These are phyloP conservation scores for Trichaptum fuscoviolaceum DNA, from an alignment of 768 basidiomycete species.

Conservation along the genomic window DNA sequence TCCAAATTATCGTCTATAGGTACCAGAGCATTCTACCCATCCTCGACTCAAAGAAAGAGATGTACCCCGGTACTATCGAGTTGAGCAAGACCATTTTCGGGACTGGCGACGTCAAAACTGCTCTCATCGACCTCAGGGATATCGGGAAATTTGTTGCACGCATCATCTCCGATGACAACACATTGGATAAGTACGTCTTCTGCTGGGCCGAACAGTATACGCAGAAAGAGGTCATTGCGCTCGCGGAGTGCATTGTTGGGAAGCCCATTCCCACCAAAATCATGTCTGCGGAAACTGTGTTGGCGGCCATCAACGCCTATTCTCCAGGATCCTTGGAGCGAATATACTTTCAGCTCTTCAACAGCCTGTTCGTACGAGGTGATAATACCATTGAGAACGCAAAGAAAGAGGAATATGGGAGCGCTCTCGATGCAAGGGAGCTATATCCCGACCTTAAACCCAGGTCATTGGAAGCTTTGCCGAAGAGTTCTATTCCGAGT, in stretches of 20 bases:
- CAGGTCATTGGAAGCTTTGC: slow-evolving; percentile 19
- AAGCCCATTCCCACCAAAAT: not conserved
- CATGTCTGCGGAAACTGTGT: not conserved
- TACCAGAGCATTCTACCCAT: not conserved
- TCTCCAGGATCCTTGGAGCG: not conserved
- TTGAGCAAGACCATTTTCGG: slow-evolving; percentile 12
- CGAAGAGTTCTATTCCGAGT: slow-evolving; percentile 16
- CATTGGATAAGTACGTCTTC: slow-evolving; percentile 26
- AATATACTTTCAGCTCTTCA: not conserved
- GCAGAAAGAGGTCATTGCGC: slow-evolving; percentile 15
- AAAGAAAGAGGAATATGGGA: slow-evolving; percentile 13
- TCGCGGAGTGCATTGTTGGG: not conserved
- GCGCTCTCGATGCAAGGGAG: slow-evolving; percentile 24
- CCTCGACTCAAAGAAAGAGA: not conserved
- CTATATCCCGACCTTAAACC: slow-evolving; percentile 24
- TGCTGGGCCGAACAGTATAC: slow-evolving; percentile 23
- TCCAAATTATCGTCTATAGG: not conserved
- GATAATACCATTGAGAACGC: slow-evolving; percentile 26
- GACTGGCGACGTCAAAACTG: slow-evolving; percentile 15
- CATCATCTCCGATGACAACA: slow-evolving; percentile 27
- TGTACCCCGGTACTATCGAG: slow-evolving; percentile 1
- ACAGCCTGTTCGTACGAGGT: slow-evolving; percentile 23
- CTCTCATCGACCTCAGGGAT: slow-evolving; percentile 21
- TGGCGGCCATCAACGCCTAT: not conserved
- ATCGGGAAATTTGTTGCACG: slow-evolving; percentile 25